Percentiles rank a stretch among this genome's conserved stretches.
Evolutionary conservation across 2,329 filamentous ascomycete species (phyloP).

Genomic region (Sporothrix sp.): DNA sequence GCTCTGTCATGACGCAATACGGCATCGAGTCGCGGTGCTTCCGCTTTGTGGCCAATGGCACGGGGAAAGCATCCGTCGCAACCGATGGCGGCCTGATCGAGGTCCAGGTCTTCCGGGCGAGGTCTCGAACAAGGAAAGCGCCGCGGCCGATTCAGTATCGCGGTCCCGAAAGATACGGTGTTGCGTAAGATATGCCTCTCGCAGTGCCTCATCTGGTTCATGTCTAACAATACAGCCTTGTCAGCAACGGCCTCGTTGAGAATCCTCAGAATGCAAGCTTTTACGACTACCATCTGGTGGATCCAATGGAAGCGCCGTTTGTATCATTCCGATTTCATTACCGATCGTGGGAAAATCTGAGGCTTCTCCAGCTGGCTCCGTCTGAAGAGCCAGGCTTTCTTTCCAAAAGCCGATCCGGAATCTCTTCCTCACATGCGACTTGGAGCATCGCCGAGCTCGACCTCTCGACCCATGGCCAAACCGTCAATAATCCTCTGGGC

Average conservation of each 20-base stretch:
- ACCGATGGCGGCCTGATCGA: constrained; percentile 48
- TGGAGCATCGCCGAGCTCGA: constrained; percentile 42
- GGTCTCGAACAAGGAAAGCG: constrained; percentile 33
- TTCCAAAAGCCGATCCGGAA: neutral
- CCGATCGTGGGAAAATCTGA: constrained; percentile 40
- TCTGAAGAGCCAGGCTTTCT: constrained; percentile 13
- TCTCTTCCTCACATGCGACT: constrained; percentile 52
- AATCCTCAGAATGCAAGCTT: constrained; percentile 40
- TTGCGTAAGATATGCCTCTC: constrained; percentile 35
- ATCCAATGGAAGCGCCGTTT: constrained; percentile 41
- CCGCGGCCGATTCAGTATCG: constrained; percentile 35
- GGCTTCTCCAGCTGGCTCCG: constrained; percentile 38
- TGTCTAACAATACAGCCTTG: constrained; percentile 29
- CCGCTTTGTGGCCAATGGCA: constrained; percentile 33
- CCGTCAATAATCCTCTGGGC: neutral
- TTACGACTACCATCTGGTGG: constrained; percentile 43
- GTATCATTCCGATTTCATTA: constrained; percentile 48
- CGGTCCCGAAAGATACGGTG: constrained; percentile 40
- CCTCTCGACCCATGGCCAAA: neutral
- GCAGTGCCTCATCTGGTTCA: neutral
- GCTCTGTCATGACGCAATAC: constrained; percentile 24
- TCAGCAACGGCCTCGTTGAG: constrained; percentile 44
- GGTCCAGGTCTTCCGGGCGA: constrained; percentile 43
- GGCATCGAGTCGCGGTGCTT: constrained; percentile 43
- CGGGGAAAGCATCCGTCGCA: constrained; percentile 32